A percentile compares a stretch with the other conserved stretches of the same genome.
Conservation (phyloP, 2,329 filamentous ascomycete genomes). For the Stemphylium vesicarium region DNA sequence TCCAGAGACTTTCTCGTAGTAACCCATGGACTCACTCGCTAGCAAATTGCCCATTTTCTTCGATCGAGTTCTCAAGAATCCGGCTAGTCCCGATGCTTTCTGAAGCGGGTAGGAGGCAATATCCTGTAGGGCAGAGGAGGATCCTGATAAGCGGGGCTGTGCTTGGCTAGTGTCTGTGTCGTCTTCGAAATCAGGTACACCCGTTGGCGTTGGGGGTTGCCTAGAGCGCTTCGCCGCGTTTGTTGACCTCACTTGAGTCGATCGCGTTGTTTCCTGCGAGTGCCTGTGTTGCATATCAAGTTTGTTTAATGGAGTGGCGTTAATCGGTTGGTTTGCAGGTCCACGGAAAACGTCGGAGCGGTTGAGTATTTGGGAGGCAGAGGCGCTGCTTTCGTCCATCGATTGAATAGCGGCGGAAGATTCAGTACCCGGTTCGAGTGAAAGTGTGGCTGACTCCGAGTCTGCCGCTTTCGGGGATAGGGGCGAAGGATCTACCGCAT, state of each 20-base stretch:
- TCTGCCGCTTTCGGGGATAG: constrained; percentile 62
- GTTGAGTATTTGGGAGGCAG: constrained; percentile 87
- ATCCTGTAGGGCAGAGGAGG: constrained; percentile 63
- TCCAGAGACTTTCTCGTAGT: constrained; percentile 93
- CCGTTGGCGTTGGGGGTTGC: constrained; percentile 17
- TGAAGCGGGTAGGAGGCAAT: constrained; percentile 79
- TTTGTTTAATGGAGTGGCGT: constrained; percentile 27
- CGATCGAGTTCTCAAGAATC: constrained; percentile 78
- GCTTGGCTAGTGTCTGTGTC: constrained; percentile 35
- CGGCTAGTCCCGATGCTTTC: constrained; percentile 80
- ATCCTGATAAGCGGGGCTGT: constrained; percentile 45
- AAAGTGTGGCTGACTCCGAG: constrained; percentile 77
- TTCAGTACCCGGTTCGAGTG: constrained; percentile 74
- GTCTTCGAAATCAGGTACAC: constrained; percentile 31
- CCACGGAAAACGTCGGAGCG: constrained; percentile 88
- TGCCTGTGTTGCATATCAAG: constrained; percentile 32
- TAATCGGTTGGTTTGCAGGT: constrained; percentile 64
- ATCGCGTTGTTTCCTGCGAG: constrained; percentile 50
- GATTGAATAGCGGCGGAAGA: constrained; percentile 70
- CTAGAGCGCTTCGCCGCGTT: constrained; percentile 17
- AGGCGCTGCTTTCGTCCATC: constrained; percentile 73
- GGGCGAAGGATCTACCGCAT: constrained; percentile 57
- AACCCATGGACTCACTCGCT: constrained; percentile 91
- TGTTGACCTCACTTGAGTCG: constrained; percentile 21
- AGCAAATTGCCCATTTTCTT: constrained; percentile 82